A percentile compares a stretch with the other conserved stretches of the same genome.
These are phyloP conservation scores for Chlamydomonas sp. DNA, from an alignment of 139 green algal species.

Conservation along the genomic window DNA sequence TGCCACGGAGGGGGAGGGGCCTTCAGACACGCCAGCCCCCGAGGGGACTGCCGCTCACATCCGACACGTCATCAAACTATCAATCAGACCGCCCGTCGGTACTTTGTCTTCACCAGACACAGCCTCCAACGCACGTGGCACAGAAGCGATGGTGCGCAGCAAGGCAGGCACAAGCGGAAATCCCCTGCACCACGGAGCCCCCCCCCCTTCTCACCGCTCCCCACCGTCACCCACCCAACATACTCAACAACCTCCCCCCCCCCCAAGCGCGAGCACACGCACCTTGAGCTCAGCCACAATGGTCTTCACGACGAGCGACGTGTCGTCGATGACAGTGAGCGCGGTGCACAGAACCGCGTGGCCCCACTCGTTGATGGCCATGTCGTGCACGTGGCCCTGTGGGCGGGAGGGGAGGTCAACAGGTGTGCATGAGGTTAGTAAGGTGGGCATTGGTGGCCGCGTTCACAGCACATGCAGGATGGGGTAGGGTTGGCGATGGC, in stretches of 20 bases:
- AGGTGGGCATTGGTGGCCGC: neutral
- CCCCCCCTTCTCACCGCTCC: neutral
- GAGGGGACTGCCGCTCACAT: neutral
- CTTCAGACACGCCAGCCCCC: conserved; percentile 2
- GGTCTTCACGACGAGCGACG: conserved; percentile 60
- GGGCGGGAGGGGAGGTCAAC: neutral
- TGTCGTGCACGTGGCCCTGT: conserved; percentile 59
- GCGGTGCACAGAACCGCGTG: conserved; percentile 58
- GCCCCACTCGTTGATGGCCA: conserved; percentile 74
- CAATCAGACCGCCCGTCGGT: conserved; percentile 11
- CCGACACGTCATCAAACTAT: conserved; percentile 9
- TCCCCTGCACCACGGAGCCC: neutral
- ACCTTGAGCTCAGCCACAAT: conserved; percentile 67
- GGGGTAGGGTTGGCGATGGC: neutral
- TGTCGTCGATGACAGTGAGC: conserved; percentile 77
- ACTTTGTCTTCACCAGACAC: conserved; percentile 1
- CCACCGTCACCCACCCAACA: no score
- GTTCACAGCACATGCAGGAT: conserved; percentile 2
- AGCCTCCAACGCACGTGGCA: neutral
- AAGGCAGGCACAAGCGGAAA: neutral
- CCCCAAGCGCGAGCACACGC: neutral
- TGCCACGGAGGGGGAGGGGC: no score
- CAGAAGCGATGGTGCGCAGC: neutral
- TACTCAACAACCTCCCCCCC: neutral
- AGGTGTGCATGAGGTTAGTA: neutral